Evolutionary conservation across 179 eudicot genomes (phyloP).

Genomic region (Pouteria campechiana): DNA sequence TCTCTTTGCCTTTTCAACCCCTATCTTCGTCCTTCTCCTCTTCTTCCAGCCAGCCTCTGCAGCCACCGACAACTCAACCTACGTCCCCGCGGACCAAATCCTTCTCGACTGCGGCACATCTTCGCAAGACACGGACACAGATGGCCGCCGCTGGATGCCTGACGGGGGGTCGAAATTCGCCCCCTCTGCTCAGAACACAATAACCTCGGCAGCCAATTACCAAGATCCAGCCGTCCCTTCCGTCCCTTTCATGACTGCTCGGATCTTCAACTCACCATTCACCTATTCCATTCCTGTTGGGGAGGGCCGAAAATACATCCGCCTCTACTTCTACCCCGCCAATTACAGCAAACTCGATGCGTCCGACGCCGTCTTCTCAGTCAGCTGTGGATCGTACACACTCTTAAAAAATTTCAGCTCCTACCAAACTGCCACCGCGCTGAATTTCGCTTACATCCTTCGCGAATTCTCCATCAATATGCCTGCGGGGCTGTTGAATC

Average conservation of each 20-base stretch:
- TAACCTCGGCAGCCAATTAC: constrained; percentile 29
- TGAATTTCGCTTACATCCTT: constrained; percentile 44
- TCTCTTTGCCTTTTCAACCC: no score
- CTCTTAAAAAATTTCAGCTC: constrained; percentile 84
- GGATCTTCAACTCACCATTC: constrained; percentile 50
- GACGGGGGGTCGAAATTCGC: constrained; percentile 51
- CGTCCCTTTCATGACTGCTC: constrained; percentile 79
- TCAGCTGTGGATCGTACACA: constrained; percentile 41
- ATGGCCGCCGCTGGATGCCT: constrained; percentile 57
- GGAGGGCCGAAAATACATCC: constrained; percentile 64
- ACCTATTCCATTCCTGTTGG: constrained; percentile 58
- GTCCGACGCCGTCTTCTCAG: constrained; percentile 51
- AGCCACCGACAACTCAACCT: no score
- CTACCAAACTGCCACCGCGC: constrained; percentile 47
- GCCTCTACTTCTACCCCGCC: constrained; percentile 77
- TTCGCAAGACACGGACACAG: constrained; percentile 31
- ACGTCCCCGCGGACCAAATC: constrained; percentile 46
- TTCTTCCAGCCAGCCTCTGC: no score
- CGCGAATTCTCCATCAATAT: constrained; percentile 64
- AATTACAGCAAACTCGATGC: constrained; percentile 36
- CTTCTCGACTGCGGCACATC: constrained; percentile 68
- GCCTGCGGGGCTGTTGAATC: constrained; percentile 23
- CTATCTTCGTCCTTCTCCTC: constrained; percentile 16
- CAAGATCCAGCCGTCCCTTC: constrained; percentile 58
- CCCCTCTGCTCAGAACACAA: constrained; percentile 21